Base-by-base conservation (phyloP, 2,329 filamentous ascomycete species). In the Pestalotiopsis sp. region DNA sequence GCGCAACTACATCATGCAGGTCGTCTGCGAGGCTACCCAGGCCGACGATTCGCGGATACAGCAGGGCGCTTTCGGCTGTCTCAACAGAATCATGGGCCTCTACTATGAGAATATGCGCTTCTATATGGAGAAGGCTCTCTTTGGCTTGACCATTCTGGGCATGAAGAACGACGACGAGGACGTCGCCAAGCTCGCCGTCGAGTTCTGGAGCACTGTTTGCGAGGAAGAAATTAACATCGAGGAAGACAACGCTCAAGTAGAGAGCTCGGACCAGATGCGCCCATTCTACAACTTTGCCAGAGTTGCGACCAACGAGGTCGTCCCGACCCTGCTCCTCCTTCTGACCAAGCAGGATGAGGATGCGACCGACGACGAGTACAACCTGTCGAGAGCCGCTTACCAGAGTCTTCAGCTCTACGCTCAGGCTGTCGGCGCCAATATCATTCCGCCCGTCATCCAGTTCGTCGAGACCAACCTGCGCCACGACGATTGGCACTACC, bases 41-140 rank as follows among this genome's bases (percentile, higher is more conserved):
- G 94, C 95, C 75, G 87, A 92, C 1, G 96, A 99, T 81, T 89
- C 89, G 69, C 90, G 94, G 78, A 97, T 99, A 81, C 95, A 98
- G 83, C 94, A 97, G 80, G 95, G 94, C 70, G 93, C 96, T 58
- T 99, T 98, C 80, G 96, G 96, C 76, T 98, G 96, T 81, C 85
- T 99, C 74, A 99, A 99, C 88, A 91, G 96, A 77, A 98, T 99
- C 82, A 99, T 99, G 96, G 93, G 89, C 70, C 89, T 98, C 72
- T 99, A 99, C 87, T 99, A 99, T 81, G 96, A 99, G 78, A 97
- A 98, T 85, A 99, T 99, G 96, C 92, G 95, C 77, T 99, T 98
- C 84, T 99, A 99, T 86, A 99, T 99, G 96, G 96, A 99, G 87
- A 98, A 98, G 89, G 96, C 96, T 45, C 88, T 99, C 58, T 99